Evolutionary conservation across 1,139 yeast genomes (phyloP).

Genomic region (Lodderomyces orthopsilosis): DNA sequence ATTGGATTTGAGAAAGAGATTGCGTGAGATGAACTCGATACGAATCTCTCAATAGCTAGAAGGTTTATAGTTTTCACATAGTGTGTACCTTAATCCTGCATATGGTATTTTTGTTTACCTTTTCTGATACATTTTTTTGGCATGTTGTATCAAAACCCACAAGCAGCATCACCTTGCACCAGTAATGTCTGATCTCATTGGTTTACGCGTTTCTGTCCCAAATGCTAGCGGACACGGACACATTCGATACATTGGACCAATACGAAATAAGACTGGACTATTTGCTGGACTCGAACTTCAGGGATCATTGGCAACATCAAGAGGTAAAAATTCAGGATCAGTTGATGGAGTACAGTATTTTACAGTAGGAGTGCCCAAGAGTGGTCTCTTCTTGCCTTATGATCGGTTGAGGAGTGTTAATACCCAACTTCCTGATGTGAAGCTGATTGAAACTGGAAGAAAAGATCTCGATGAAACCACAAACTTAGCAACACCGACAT

Average conservation of each 20-base stretch:
- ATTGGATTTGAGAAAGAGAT: slow-evolving; percentile 10
- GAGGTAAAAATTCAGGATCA: slow-evolving; percentile 47
- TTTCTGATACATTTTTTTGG: background rate
- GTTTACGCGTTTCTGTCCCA: slow-evolving; percentile 39
- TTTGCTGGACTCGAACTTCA: slow-evolving; percentile 86
- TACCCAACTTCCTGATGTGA: slow-evolving; percentile 21
- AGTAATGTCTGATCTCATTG: slow-evolving; percentile 26
- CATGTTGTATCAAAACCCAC: background rate
- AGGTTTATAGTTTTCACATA: background rate
- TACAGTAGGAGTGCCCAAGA: slow-evolving; percentile 53
- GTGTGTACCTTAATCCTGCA: background rate
- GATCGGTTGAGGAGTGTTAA: slow-evolving; percentile 52
- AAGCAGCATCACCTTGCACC: background rate
- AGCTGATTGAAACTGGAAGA: slow-evolving; percentile 4
- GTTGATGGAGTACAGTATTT: slow-evolving; percentile 46
- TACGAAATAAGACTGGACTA: slow-evolving; percentile 68
- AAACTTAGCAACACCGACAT: background rate
- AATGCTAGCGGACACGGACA: slow-evolving; percentile 55
- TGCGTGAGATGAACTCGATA: slow-evolving; percentile 6
- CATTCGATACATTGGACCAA: slow-evolving; percentile 69
- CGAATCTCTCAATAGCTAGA: background rate
- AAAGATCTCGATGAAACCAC: background rate
- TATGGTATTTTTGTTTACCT: background rate
- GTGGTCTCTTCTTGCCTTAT: slow-evolving; percentile 76
- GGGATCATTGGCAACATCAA: slow-evolving; percentile 52